Base-by-base conservation (phyloP, 768 basidiomycete species). In the Sutorius australiensis region DNA sequence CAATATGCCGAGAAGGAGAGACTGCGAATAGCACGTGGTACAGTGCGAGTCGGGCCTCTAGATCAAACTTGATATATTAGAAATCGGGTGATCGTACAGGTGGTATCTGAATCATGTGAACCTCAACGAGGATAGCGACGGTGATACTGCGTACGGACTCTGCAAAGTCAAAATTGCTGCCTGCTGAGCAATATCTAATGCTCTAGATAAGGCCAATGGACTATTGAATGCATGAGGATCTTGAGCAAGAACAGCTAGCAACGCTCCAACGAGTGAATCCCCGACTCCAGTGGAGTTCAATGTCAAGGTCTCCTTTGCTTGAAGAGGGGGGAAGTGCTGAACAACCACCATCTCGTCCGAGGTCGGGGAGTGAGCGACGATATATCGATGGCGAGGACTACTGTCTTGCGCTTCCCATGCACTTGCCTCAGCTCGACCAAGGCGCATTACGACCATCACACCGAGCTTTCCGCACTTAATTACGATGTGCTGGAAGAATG, bases 251-350 rank as follows among this genome's bases (percentile, higher is more conserved):
- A 75, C 73, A 6, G 92, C 87, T n/a, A 95, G 68, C 30, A 97
- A 63, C 1, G 87, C 82, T 6, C 94, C 95, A 1, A 90, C 93
- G 24, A 97, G 80, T 3, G 90, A 86, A 70, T 98, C 95, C 0
- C 95, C 95, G 1, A 91, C 94, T 1, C 95, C 95, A 0, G 95
- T 98, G 9, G 92, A 90, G 59, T 86, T 94, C 19, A 86, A 71
- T 10, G 75, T 61, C 24, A 66, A 61, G 14, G 67, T 64, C 4
- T 54, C 62, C 10, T 80, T 70, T 14, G 73, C 56, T 1, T 68
- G 64, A 16, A 78, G 59, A 8, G 90, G 76, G 11, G 89, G 81
- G 66, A 87, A 92, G 65, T 94, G 88, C 38, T 84, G 82, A 30
- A 95, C 43, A 6, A 89, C 77, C 8, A 92, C 64, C 5, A 79